Conservation (phyloP, 805 yeast species). For the Candida anglica region DNA sequence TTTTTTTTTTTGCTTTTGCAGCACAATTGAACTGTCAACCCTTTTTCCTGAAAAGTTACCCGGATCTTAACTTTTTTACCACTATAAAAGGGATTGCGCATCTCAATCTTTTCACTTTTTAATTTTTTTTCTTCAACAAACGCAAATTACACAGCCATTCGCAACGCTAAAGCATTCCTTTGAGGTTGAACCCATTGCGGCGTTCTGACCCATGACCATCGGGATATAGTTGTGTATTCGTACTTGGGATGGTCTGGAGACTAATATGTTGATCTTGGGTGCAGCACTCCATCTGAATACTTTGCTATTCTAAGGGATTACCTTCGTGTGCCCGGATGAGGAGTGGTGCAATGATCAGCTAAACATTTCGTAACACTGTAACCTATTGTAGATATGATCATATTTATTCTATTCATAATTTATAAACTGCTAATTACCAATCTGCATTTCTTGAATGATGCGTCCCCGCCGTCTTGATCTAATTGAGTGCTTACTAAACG, state of each 20-base stretch:
- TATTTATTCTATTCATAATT: not conserved
- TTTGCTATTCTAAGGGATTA: slow-evolving; percentile 55
- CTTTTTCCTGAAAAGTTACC: too few species aligned
- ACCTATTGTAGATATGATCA: not conserved
- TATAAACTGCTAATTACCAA: slow-evolving; percentile 3
- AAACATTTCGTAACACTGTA: slow-evolving; percentile 41
- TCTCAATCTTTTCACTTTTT: slow-evolving; percentile 5
- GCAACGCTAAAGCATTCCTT: slow-evolving; percentile 60
- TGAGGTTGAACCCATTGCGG: slow-evolving; percentile 67
- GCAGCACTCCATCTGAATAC: slow-evolving; percentile 60
- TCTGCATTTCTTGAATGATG: slow-evolving; percentile 1
- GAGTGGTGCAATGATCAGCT: slow-evolving; percentile 60
- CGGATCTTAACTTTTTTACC: slow-evolving; percentile 15
- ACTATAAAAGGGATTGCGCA: slow-evolving; percentile 11
- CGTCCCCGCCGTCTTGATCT: slow-evolving; percentile 1
- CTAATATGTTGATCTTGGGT: slow-evolving; percentile 63
- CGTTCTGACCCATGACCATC: slow-evolving; percentile 69
- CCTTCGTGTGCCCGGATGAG: slow-evolving; percentile 80
- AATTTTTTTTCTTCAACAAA: slow-evolving; percentile 24
- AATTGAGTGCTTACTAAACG: not conserved
- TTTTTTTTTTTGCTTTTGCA: too few species aligned
- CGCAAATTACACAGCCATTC: slow-evolving; percentile 69
- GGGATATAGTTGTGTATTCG: slow-evolving; percentile 51
- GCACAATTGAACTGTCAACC: too few species aligned
- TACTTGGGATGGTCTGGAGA: slow-evolving; percentile 58